Evolutionary conservation across 257 asterid species (phyloP).

Genomic region (Fraxinus anomala): DNA sequence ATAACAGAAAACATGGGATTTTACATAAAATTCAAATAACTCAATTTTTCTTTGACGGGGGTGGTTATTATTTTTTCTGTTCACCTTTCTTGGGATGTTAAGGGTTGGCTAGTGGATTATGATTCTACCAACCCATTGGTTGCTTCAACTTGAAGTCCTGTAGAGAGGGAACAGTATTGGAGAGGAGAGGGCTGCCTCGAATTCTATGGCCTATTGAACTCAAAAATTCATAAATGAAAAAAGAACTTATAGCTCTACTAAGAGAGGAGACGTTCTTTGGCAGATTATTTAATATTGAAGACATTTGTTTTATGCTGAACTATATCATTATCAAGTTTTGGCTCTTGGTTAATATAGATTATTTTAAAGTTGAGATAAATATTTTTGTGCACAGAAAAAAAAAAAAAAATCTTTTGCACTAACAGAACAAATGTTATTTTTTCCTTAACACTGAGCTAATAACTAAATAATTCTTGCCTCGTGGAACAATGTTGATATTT

Average conservation of each 20-base stretch:
- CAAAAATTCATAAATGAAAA: not conserved
- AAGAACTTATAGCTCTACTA: not conserved
- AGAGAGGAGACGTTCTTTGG: not conserved
- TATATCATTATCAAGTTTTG: not conserved
- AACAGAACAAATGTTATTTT: not conserved
- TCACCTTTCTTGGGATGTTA: not conserved
- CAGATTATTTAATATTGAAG: not conserved
- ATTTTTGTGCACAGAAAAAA: not conserved
- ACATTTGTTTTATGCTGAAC: not conserved
- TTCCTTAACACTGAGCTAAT: not conserved
- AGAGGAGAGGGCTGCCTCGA: not conserved
- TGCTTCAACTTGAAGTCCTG: constrained; percentile 8
- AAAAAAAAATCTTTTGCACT: not conserved
- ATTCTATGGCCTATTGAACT: not conserved
- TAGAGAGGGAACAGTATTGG: not conserved
- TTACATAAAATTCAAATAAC: not conserved
- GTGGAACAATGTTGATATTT: not conserved
- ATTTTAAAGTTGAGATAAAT: not conserved
- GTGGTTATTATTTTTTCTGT: not conserved
- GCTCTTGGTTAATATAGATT: not conserved
- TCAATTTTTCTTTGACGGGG: not conserved
- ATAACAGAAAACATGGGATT: not conserved
- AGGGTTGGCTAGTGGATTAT: not conserved
- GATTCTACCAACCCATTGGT: not conserved
- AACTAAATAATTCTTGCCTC: not conserved